phyloP scores from a whole-genome alignment of 129 eudicot genomes.

The Pulicaria dysenterica region DNA sequence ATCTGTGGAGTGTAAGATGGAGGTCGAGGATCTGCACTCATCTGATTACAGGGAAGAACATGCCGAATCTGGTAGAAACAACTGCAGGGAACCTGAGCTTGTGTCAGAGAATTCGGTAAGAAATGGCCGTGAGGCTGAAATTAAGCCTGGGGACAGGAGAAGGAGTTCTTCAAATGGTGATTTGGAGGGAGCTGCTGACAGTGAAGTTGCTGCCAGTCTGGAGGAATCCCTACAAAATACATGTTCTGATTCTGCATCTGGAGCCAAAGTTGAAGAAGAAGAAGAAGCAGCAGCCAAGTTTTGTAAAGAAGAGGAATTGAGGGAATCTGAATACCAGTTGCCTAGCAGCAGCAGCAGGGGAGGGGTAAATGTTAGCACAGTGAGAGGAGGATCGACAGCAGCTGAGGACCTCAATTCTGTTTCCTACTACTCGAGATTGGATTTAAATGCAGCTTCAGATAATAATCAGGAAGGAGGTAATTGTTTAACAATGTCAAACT shows the following conservation, averaged over 20 bases:
- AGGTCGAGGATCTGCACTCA: constrained; percentile 43
- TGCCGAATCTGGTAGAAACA: constrained; percentile 37
- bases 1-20: constrained; percentile 50
- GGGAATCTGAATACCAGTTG: constrained; percentile 25
- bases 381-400: constrained; percentile 19
- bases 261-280: constrained; percentile 37
- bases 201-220: constrained; percentile 28
- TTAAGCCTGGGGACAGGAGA: constrained; percentile 26
- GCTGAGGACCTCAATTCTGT: constrained; percentile 30
- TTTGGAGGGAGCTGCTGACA: constrained; percentile 31
- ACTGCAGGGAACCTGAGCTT: constrained; percentile 26
- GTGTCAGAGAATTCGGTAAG: constrained; percentile 22
- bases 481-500: constrained; percentile 30
- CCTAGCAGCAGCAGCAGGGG: background rate
- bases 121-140: constrained; percentile 31
- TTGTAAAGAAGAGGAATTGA: constrained; percentile 26
- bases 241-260: constrained; percentile 29
- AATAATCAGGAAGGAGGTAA: constrained; percentile 26
- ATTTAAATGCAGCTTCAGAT: constrained; percentile 29
- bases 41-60: constrained; percentile 35
- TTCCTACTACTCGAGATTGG: constrained; percentile 24
- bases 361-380: constrained; percentile 10
- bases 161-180: constrained; percentile 5
- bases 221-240: constrained; percentile 25
- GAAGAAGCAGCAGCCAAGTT: constrained; percentile 23